Base-by-base conservation (phyloP, 495 filamentous ascomycete genomes). In the Aspergillus homomorphus region DNA sequence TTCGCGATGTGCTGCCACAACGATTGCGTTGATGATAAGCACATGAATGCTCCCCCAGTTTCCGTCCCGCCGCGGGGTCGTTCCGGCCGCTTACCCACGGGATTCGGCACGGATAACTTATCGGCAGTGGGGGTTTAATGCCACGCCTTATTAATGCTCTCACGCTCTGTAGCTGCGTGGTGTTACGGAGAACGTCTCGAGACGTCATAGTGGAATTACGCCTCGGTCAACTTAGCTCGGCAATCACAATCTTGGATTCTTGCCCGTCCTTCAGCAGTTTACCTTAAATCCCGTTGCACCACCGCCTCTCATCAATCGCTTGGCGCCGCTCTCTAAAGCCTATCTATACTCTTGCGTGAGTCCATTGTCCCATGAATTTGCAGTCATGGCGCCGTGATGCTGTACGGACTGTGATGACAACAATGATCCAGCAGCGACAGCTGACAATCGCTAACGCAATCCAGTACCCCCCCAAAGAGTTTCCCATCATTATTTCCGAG, bases 141-240 rank as follows among this genome's bases (percentile, higher is more conserved):
- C 33, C 33, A 38, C 33, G 33, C 33, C 2, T 10, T 38, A 14
- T 38, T 12, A 10, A 2, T 14, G 33, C 33, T 28, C 26, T 38
- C 33, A 38, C 33, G 2, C 15, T 38, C 12, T 2, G 33, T 5
- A 14, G 33, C 15, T 5, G 33, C 5, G 33, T 38, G 33, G 33
- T 2, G 33, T 2, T 38, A 38, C 8, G 33, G 15, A 12, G 7
- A 38, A 38, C 8, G 15, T 38, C 33, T 5, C 15, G 33, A 38
- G 33, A 38, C 33, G 33, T 38, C 33, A 38, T 14, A 10, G 56
- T 58, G 56, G 56, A 43, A 53, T 53, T 58, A 46, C 2, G 1
- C 20, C 16, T 45, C 53, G 53, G 53, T 23, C 23, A 26, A 15
- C 41, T 23, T 55, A 42, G 51, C 42, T 44, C 49, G 49, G 56